These are phyloP conservation scores for Curvularia verruculosa DNA, from an alignment of 2,329 filamentous ascomycete genomes.

Conservation along the genomic window DNA sequence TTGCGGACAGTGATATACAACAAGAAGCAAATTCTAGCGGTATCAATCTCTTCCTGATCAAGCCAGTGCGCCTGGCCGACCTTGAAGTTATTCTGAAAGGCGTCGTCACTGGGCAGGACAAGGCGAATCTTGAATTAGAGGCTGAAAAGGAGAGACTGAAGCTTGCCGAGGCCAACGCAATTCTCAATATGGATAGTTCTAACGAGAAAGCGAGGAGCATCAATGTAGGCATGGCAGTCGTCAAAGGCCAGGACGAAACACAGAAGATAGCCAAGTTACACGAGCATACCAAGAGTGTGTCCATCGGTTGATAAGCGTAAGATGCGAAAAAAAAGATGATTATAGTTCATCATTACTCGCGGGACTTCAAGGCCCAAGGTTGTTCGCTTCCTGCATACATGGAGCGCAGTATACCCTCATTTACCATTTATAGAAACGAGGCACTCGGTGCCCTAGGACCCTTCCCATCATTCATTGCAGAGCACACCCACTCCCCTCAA, in stretches of 20 bases:
- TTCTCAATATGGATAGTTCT: slow-evolving; percentile 4
- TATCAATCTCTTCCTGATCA: slow-evolving; percentile 62
- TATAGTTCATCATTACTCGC: background rate
- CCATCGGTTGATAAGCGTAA: background rate
- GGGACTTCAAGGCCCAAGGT: background rate
- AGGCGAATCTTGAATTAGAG: slow-evolving; percentile 26
- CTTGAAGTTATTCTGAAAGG: slow-evolving; percentile 50
- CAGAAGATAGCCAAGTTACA: slow-evolving; percentile 2
- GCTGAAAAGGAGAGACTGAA: slow-evolving; percentile 16
- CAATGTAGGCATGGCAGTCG: slow-evolving; percentile 12
- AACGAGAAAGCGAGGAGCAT: slow-evolving; percentile 5
- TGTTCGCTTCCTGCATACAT: background rate
- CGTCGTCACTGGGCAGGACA: slow-evolving; percentile 39
- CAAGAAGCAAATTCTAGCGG: slow-evolving; percentile 60
- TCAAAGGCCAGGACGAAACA: slow-evolving; percentile 7
- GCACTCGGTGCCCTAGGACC: background rate
- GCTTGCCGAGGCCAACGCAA: slow-evolving; percentile 7
- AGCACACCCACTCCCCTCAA: background rate
- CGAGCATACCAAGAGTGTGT: slow-evolving; percentile 13
- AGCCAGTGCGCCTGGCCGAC: slow-evolving; percentile 56
- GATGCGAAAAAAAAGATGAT: too few relatives aligned
- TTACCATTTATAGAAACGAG: background rate
- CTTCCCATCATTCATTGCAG: background rate
- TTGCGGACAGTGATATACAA: slow-evolving; percentile 58
- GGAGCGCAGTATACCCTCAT: background rate